Evolutionary conservation across 192 early-diverging fungal genomes (phyloP).

Genomic region (Podila horticola): DNA sequence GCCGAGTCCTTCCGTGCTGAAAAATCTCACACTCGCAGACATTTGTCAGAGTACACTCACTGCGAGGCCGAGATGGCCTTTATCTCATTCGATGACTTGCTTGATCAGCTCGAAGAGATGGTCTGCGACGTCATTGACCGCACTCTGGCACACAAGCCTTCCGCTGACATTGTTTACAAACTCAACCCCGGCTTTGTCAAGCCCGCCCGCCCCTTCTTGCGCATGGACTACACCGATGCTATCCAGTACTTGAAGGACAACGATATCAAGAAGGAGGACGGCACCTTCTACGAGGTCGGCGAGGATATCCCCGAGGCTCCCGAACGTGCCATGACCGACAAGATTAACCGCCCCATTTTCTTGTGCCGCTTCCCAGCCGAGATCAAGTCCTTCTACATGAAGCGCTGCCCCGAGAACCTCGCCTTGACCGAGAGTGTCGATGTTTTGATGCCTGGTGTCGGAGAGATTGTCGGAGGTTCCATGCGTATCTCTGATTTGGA

Average conservation of each 20-base stretch:
- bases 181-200: constrained; percentile 92
- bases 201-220: constrained; percentile 87
- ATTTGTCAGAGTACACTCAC: constrained; percentile 96
- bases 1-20: constrained; percentile 98
- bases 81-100: constrained; percentile 91
- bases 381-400: constrained; percentile 99
- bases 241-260: constrained; percentile 94
- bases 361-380: constrained; percentile 96
- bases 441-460: constrained; percentile 97
- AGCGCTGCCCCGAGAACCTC: constrained; percentile 82
- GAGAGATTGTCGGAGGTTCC: constrained; percentile 98
- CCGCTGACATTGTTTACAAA: constrained; percentile 81
- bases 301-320: constrained; percentile 99
- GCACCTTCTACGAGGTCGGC: constrained; percentile 92
- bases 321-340: constrained; percentile 99
- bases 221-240: constrained; percentile 97
- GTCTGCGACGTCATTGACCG: constrained; percentile 83
- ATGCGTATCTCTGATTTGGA: constrained; percentile 94
- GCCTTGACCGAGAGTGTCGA: constrained; percentile 96
- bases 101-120: constrained; percentile 91
- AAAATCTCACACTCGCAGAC: constrained; percentile 95
- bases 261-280: constrained; percentile 91
- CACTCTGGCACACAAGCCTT: constrained; percentile 79
- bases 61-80: constrained; percentile 97
- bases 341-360: constrained; percentile 94